Conservation (phyloP, 306 rosid species). For the Rosa lucieae region DNA sequence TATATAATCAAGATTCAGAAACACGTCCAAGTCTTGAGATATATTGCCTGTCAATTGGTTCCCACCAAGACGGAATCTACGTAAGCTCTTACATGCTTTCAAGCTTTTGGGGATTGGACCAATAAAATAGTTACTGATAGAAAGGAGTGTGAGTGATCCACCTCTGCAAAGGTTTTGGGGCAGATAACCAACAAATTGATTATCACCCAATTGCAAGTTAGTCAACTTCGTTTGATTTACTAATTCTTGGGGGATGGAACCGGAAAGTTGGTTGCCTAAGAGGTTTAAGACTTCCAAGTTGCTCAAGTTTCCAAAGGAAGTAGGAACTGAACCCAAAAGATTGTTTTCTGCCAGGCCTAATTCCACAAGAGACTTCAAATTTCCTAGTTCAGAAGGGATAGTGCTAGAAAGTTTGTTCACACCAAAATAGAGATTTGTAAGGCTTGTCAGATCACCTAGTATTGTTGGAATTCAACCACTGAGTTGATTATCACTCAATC, state of each 20-base stretch:
- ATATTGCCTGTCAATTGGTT: constrained; percentile 35
- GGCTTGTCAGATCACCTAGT: too few species aligned
- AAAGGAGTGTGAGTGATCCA: constrained; percentile 10
- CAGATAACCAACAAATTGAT: constrained; percentile 33
- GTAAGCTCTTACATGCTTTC: constrained; percentile 21
- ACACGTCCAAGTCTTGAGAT: constrained; percentile 37
- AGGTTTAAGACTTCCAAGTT: not conserved
- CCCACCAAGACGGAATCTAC: constrained; percentile 11
- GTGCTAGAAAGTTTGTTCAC: constrained; percentile 19
- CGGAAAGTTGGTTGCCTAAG: not conserved
- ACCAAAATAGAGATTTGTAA: not conserved
- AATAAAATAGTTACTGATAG: constrained; percentile 26
- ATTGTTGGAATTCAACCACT: not conserved
- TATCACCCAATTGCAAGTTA: constrained; percentile 15
- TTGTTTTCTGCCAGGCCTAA: not conserved
- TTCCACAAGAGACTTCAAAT: not conserved
- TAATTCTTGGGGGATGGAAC: not conserved
- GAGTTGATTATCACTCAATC: not conserved
- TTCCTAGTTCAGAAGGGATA: not conserved
- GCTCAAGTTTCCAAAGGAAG: not conserved
- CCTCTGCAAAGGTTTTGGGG: not conserved
- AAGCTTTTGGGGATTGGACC: constrained; percentile 39
- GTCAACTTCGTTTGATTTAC: not conserved
- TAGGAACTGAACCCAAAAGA: not conserved
- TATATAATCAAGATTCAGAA: constrained; percentile 31